A percentile compares a stretch with the other conserved stretches of the same genome.
phyloP scores from a whole-genome alignment of 768 basidiomycete genomes.

The Dendrothele bispora region DNA sequence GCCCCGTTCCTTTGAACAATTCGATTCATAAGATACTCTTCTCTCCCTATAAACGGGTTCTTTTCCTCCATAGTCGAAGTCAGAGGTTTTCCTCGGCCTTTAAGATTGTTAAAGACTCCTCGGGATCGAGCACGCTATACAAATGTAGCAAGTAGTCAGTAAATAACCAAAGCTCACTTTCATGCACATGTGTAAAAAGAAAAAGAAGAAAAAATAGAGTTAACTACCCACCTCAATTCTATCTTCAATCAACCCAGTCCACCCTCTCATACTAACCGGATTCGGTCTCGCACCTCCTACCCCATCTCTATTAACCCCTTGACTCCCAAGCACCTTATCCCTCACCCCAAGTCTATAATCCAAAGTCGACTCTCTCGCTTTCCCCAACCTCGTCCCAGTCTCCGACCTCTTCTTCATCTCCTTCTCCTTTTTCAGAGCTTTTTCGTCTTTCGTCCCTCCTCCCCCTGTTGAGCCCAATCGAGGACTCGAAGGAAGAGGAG shows the following conservation, averaged over 20 bases:
- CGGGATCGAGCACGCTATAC: slow-evolving; percentile 58
- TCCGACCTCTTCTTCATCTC: slow-evolving; percentile 54
- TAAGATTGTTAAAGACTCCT: slow-evolving; percentile 71
- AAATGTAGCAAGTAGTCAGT: no score
- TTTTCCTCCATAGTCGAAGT: slow-evolving; percentile 36
- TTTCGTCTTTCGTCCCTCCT: slow-evolving; percentile 35
- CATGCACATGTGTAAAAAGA: not conserved
- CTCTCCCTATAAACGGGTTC: slow-evolving; percentile 64
- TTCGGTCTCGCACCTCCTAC: slow-evolving; percentile 36
- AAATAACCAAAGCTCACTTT: no score
- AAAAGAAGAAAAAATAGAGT: not conserved
- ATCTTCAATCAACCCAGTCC: slow-evolving; percentile 76
- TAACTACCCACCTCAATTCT: slow-evolving; percentile 62
- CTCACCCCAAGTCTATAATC: slow-evolving; percentile 62
- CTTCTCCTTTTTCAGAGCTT: slow-evolving; percentile 41
- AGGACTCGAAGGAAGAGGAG: slow-evolving; percentile 6
- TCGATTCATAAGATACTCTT: slow-evolving; percentile 85
- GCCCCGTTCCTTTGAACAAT: slow-evolving; percentile 83
- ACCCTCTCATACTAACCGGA: slow-evolving; percentile 69
- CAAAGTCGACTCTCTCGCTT: slow-evolving; percentile 70
- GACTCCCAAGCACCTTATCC: not conserved
- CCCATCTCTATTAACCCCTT: slow-evolving; percentile 42
- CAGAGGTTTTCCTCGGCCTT: slow-evolving; percentile 57
- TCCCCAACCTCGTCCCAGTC: slow-evolving; percentile 54
- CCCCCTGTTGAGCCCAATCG: no score